Base-by-base conservation (phyloP, 805 yeast genomes). In the Saitoella complicata region DNA sequence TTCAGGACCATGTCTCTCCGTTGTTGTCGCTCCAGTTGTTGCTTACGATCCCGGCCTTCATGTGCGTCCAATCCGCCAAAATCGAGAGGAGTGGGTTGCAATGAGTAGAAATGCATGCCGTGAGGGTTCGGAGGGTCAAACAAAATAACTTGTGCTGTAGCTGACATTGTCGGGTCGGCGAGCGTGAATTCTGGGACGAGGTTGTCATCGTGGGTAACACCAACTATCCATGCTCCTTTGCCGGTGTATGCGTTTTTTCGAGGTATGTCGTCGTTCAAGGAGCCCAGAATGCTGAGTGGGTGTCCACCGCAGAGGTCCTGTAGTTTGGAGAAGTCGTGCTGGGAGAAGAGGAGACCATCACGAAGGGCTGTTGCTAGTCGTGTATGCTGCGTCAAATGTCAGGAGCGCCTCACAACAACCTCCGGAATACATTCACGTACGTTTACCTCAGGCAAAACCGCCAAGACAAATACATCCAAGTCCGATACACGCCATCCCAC, bases 71-170 rank as follows among this genome's bases (percentile, higher is more conserved):
- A 55, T 41, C 61, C 68, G 2, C 65, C 61, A 9, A 70, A 57
- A 10, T 78, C 79, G 7, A 86, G 67, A 3, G 75, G 62, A 3
- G 85, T 80, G 0, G 95, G 93, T n/a, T 69, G 64, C 3, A 78
- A 57, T 0, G 95, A 78, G 51, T 75, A 80, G 57, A 81, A 84
- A 51, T 86, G 94, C 67, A 87, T 68, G 47, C 73, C 70, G 31
- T 67, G 68, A 12, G 80, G 73, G 39, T 72, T 70, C 0, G 96
- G 96, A 1, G 91, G 80, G 30, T 72, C 71, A 56, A 75, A 86
- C n/a, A 70, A 53, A 4, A 80, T 60, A 2, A 76, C 54, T n/a
- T 56, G 52, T 7, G 52, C 42, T 10, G 29, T 13, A 32, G 33
- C 13, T 8, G 11, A 13, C 13, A 38, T 44, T 7, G 6, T 31